A percentile compares a stretch with the other conserved stretches of the same genome.
phyloP scores from a whole-genome alignment of 2,329 filamentous ascomycete species.

The Aspergillus sp. region DNA sequence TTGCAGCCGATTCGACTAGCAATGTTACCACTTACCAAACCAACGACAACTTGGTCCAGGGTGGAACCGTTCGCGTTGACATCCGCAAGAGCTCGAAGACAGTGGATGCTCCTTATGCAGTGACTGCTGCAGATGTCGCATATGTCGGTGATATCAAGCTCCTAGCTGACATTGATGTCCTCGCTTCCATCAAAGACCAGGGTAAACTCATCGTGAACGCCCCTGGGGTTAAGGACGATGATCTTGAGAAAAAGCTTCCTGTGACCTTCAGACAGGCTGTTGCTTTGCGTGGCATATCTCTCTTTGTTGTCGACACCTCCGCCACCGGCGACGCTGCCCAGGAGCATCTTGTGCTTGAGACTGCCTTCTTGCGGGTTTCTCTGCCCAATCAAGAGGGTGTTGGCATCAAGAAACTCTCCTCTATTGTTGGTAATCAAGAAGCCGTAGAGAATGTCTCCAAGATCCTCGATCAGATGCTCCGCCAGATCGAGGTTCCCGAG shows the following conservation, averaged over 20 bases:
- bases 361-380: conserved; percentile 74
- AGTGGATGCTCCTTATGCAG: conserved; percentile 73
- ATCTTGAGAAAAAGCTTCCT: conserved; percentile 78
- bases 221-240: conserved; percentile 73
- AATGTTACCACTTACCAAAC: conserved; percentile 53
- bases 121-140: conserved; percentile 69
- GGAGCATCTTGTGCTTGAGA: conserved; percentile 62
- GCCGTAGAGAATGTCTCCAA: conserved; percentile 52
- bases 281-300: conserved; percentile 58
- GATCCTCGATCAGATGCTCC: conserved; percentile 60
- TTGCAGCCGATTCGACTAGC: conserved; percentile 52
- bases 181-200: conserved; percentile 60
- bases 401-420: conserved; percentile 58
- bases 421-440: conserved; percentile 52
- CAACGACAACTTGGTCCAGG: conserved; percentile 58
- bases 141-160: conserved; percentile 74
- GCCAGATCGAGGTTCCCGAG: conserved; percentile 65
- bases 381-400: conserved; percentile 57
- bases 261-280: conserved; percentile 62
- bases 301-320: conserved; percentile 68
- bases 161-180: conserved; percentile 66
- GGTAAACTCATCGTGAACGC: conserved; percentile 69
- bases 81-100: conserved; percentile 74
- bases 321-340: conserved; percentile 59
- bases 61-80: conserved; percentile 75